A percentile compares a stretch with the other conserved stretches of the same genome.
Conservation (phyloP, 2,329 filamentous ascomycete species). For the Oidium heveae region DNA sequence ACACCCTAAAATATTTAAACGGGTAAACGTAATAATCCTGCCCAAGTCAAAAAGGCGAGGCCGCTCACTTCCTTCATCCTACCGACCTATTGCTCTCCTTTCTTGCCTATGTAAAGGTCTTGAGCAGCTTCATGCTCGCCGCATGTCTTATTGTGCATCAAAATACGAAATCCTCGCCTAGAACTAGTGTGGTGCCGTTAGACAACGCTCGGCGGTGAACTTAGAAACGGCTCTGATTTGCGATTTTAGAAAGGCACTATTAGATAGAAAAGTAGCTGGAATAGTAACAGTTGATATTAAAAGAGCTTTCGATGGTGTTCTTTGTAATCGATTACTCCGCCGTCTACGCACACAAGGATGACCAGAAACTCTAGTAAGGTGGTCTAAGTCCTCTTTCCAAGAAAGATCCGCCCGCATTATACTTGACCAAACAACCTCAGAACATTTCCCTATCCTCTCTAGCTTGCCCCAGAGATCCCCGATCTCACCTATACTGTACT, state of each 20-base stretch:
- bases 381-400: background rate
- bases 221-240: background rate
- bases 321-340: background rate
- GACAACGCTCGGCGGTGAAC: background rate
- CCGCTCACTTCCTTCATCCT: background rate
- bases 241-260: background rate
- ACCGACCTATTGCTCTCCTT: background rate
- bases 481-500: background rate
- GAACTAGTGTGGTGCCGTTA: background rate
- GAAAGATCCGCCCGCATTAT: background rate
- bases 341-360: background rate
- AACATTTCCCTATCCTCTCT: background rate
- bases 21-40: background rate
- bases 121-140: background rate
- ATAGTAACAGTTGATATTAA: conserved; percentile 1
- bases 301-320: background rate
- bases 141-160: background rate
- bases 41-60: background rate
- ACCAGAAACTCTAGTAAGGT: background rate
- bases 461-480: no score
- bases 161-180: background rate
- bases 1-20: background rate
- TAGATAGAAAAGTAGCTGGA: background rate
- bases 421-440: background rate
- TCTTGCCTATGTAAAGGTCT: background rate